Base-by-base conservation (phyloP, 345 rosid species). In the Garcia nutans region DNA sequence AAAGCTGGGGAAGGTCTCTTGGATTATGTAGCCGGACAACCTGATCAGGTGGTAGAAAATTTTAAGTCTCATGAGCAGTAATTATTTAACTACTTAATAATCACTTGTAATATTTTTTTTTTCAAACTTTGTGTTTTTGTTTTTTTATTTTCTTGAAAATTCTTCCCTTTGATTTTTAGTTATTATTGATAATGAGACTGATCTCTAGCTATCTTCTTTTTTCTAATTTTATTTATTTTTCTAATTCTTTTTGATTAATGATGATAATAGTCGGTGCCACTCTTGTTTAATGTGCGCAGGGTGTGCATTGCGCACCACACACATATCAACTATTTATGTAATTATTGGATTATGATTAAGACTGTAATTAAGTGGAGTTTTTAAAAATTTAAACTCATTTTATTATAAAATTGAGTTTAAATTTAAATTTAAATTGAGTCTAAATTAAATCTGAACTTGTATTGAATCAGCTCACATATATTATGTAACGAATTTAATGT, bases 11-110 rank as follows among this genome's bases (percentile, higher is more conserved):
- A 91, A 63, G 93, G 86, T 8, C 79, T 94, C 68, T 83, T 94
- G 26, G 87, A 89, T 74, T 94, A 90, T 64, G 97, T 94, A 45
- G 97, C 95, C n/a, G 97, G 95, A 2, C 86, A 89, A 58, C 86
- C 85, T 12, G 91, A 81, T 41, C 83, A 70, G 7, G 60, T 79
- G 16, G 79, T 67, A 5, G 85, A 67, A 0, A 72, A 76, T 55
- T 72, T 68, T 79, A 72, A 78, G 42, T 20, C 73, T 54, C 80
- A 77, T 47, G 64, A 42, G 69, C 33, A 37, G 41, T 37, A 37
- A 37, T 37, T 37, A 37, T 3, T 37, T 37, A 37, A 37, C 41
- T 37, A 37, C 41, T 37, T 37, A 37, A 37, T 37, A 3, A 37
- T 37, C 41, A 8, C n/a, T 9, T 65, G 58, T 62, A 24, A n/a